Evolutionary conservation across 495 filamentous ascomycete species (phyloP).

Genomic region (Daldinia caldariorum): DNA sequence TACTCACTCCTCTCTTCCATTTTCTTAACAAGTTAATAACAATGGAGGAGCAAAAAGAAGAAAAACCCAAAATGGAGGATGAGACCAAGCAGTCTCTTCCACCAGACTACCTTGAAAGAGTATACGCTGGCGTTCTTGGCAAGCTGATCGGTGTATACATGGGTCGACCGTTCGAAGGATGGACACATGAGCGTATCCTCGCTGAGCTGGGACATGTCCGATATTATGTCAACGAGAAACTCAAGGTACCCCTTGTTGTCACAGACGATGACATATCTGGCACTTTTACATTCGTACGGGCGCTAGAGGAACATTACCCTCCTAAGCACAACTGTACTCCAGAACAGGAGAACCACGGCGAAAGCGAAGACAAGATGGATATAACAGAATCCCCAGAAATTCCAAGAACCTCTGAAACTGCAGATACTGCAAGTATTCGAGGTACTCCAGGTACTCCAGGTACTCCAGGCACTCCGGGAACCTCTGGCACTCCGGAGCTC

Average conservation of each 20-base stretch:
- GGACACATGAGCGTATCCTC: slow-evolving; percentile 48
- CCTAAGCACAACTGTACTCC: neutral
- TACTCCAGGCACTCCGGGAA: neutral
- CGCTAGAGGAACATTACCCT: slow-evolving; percentile 43
- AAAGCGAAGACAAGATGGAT: neutral
- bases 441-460: neutral
- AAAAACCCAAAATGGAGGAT: neutral
- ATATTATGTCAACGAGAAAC: slow-evolving; percentile 46
- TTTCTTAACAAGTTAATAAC: neutral
- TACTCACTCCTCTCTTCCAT: neutral
- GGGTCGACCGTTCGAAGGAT: slow-evolving; percentile 49
- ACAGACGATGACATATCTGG: slow-evolving; percentile 50
- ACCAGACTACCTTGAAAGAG: slow-evolving; percentile 43
- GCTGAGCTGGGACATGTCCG: slow-evolving; percentile 43
- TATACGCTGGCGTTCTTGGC: slow-evolving; percentile 50
- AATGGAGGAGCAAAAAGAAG: neutral
- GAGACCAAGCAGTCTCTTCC: slow-evolving; percentile 18
- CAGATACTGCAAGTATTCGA: too few species aligned
- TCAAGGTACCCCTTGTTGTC: slow-evolving; percentile 43
- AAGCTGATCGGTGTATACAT: slow-evolving; percentile 51
- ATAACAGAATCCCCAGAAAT: neutral
- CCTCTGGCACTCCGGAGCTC: neutral
- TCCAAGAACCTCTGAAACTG: neutral
- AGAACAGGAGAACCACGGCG: neutral
- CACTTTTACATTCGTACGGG: slow-evolving; percentile 47